Base-by-base conservation (phyloP, 2,329 filamentous ascomycete genomes). In the Cercospora citrullina region DNA sequence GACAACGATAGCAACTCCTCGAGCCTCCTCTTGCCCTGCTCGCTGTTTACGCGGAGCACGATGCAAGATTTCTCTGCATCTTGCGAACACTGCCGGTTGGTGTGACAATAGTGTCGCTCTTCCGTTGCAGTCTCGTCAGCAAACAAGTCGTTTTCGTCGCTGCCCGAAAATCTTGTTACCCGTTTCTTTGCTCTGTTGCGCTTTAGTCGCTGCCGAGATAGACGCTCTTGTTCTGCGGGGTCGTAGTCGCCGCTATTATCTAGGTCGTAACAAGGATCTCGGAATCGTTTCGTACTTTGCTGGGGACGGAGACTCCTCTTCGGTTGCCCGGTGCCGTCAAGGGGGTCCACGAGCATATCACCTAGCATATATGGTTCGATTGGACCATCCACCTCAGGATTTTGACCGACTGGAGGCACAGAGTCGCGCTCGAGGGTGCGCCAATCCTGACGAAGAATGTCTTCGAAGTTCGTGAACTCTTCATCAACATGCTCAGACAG, bases 241-340 rank as follows among this genome's bases (percentile, higher is more conserved):
- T 62, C 39, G 26, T 45, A 62, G 16, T 62, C 60, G 39, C 60
- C 60, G n/a, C 36, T 62, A 23, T 62, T 16, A 48, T 62, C 60
- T 9, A 48, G 16, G 26, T 62, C 60, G 10, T 45, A 42, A 28
- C 42, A 62, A 30, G 60, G 60, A 31, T 45, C 18, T 18, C 42
- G 60, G 28, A 62, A 62, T 2, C 36, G 42, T 30, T 62, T 62
- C 36, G 21, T 30, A 21, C 60, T 62, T 48, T 31, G 60, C 60
- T 51, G 39, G n/a, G 60, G 60, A 1, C 60, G 60, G 5, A 62
- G 60, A 30, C 28, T 23, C 7, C 39, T 42, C 21, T 18, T 48
- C 21, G 16, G 8, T 30, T 16, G 23, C 60, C 51, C 42, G 14
- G 6, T 21, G 14, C 28, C 39, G 16, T 62, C 60, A 14, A 30